phyloP scores from a whole-genome alignment of 257 asterid genomes.

The Fraxinus cuspidata region DNA sequence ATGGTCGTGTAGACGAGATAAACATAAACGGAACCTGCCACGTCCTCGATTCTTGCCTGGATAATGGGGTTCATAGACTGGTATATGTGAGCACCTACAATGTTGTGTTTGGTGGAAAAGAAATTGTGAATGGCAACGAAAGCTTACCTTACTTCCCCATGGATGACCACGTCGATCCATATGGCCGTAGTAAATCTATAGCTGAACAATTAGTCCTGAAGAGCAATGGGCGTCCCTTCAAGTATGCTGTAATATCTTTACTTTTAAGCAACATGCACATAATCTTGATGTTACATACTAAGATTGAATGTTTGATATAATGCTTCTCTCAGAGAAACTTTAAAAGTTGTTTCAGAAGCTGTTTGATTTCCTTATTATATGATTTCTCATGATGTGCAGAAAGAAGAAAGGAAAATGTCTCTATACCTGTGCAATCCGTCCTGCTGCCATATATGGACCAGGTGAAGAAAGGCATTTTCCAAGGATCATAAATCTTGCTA shows the following conservation, averaged over 20 bases:
- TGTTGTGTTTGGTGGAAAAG: conserved; percentile 83
- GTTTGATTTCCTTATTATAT: conserved; percentile 1
- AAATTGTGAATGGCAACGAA: conserved; percentile 86
- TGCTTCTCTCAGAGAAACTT: background rate
- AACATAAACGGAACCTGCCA: conserved; percentile 86
- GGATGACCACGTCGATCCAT: conserved; percentile 83
- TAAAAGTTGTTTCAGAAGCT: background rate
- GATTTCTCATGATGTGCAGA: conserved; percentile 40
- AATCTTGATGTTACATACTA: background rate
- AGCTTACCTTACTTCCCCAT: conserved; percentile 77
- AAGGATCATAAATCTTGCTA: conserved; percentile 70
- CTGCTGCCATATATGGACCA: conserved; percentile 97
- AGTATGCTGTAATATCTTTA: conserved; percentile 28
- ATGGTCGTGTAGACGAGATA: conserved; percentile 76
- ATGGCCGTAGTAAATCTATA: conserved; percentile 86
- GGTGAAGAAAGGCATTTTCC: conserved; percentile 98
- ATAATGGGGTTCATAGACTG: conserved; percentile 67
- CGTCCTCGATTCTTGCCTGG: conserved; percentile 78
- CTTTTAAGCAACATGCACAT: background rate
- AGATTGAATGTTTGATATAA: background rate
- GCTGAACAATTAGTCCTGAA: conserved; percentile 90
- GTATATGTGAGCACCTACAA: conserved; percentile 90
- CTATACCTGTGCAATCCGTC: conserved; percentile 89
- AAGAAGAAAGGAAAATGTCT: conserved; percentile 57
- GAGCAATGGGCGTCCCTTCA: conserved; percentile 77